Base-by-base conservation (phyloP, 805 yeast genomes). In the Starmerella potacharoeniae region DNA sequence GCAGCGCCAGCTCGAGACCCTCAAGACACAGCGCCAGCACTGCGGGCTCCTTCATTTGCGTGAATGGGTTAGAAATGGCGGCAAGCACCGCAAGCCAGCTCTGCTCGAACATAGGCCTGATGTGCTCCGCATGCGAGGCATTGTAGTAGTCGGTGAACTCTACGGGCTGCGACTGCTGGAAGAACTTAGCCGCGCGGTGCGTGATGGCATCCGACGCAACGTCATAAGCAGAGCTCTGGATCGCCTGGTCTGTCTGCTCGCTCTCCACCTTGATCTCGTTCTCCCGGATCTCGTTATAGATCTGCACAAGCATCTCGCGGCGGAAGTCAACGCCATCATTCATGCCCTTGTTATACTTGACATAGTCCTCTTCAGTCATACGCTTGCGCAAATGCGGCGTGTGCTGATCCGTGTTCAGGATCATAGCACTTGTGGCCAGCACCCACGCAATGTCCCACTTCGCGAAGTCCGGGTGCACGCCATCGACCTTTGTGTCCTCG, bases 1-100 rank as follows among this genome's bases (percentile, higher is more conserved):
- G 81, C 51, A 89, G 82, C 1, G 96, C 82, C 37, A 88, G 71
- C 63, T 83, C 83, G 61, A 93, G 79, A 28, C 98, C 98, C 60
- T 87, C 96, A 53, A 93, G 71, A 62, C 96, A 83, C 11, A 51
- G 28, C 11, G 30, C 35, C 29, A 68, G 57, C n/a, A 63, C 61
- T 8, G 77, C 70, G 50, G 74, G 77, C 4, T 86, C 78, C 61
- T 86, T 89, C 59, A 84, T 82, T 54, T 88, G 96, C 66, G 84
- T 88, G 73, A 90, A 89, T 6, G 96, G 95, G 3, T 95, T 91
- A 0, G 97, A 89, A 50, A 93, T 75, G 0, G 95, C 97, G 6
- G 97, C 97, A 61, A 93, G 75, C 49, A 93, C 79, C 0, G 97
- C 88, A 96, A 95, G 90, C 99, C 99, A 93, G 45, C 86, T 73